phyloP scores from a whole-genome alignment of 495 filamentous ascomycete species.

The Lasiosphaeria hispida region DNA sequence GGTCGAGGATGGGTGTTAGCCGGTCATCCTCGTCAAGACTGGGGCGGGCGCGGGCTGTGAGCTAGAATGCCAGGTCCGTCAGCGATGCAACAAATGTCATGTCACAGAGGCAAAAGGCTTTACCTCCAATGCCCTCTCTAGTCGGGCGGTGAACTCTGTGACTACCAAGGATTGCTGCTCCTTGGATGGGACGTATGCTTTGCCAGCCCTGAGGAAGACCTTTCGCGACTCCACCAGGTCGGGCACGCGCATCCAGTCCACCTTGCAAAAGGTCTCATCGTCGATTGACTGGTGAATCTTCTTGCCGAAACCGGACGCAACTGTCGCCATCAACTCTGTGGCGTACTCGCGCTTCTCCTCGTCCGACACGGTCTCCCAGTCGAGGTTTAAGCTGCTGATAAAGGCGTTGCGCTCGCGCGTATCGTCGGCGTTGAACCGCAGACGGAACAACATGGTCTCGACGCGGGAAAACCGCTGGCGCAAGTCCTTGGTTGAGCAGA shows the following conservation, averaged over 20 bases:
- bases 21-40: slow-evolving; percentile 96
- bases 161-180: slow-evolving; percentile 87
- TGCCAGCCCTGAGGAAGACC: slow-evolving; percentile 75
- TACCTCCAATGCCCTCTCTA: slow-evolving; percentile 83
- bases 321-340: slow-evolving; percentile 37
- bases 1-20: slow-evolving; percentile 86
- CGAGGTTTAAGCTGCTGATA: slow-evolving; percentile 70
- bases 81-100: too few species aligned
- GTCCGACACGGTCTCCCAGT: slow-evolving; percentile 73
- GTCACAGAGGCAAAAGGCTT: slow-evolving; percentile 14
- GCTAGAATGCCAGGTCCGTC: slow-evolving; percentile 37
- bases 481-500: slow-evolving; percentile 86
- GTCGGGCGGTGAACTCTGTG: slow-evolving; percentile 71
- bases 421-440: slow-evolving; percentile 73
- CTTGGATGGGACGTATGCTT: slow-evolving; percentile 85
- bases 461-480: slow-evolving; percentile 83
- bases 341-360: slow-evolving; percentile 63
- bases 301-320: slow-evolving; percentile 21
- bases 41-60: slow-evolving; percentile 84
- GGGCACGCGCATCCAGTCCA: slow-evolving; percentile 89
- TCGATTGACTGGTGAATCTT: slow-evolving; percentile 53
- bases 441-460: slow-evolving; percentile 82
- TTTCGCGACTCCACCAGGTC: slow-evolving; percentile 79
- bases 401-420: slow-evolving; percentile 68
- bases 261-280: slow-evolving; percentile 83